Conservation (phyloP, 2,329 filamentous ascomycete species). For the Aspergillus puulaauensis region DNA sequence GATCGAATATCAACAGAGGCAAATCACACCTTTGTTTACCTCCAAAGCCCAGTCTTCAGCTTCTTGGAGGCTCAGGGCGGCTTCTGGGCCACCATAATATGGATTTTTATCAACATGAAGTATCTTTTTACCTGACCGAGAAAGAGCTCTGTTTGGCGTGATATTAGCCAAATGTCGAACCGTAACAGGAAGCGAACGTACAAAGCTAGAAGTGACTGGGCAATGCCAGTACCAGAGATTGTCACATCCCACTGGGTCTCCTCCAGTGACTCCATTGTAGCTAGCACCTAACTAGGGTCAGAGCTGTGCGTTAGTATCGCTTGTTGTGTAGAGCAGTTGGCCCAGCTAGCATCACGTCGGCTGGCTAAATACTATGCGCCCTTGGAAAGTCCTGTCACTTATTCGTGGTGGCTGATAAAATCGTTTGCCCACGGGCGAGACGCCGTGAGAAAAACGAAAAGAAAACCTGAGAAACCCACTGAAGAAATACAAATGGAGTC, state of each 20-base stretch:
- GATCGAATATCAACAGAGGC: background rate
- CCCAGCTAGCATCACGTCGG: constrained; percentile 25
- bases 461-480: constrained; percentile 15
- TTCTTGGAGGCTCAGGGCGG: constrained; percentile 81
- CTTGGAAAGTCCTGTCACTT: constrained; percentile 16
- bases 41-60: constrained; percentile 69
- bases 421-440: constrained; percentile 14
- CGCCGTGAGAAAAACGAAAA: constrained; percentile 14
- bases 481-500: constrained; percentile 19
- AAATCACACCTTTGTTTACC: constrained; percentile 38
- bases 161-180: constrained; percentile 48
- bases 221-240: constrained; percentile 74
- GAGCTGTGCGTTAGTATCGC: constrained; percentile 19
- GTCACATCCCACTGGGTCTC: constrained; percentile 77
- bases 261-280: constrained; percentile 68
- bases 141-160: constrained; percentile 71
- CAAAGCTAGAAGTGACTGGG: constrained; percentile 78
- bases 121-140: constrained; percentile 85
- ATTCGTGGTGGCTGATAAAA: constrained; percentile 17
- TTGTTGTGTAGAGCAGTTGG: constrained; percentile 12
- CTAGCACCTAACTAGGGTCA: constrained; percentile 13
- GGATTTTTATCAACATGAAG: constrained; percentile 84
- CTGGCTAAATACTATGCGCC: constrained; percentile 15
- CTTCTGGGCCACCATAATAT: constrained; percentile 85
- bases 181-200: constrained; percentile 41